Conservation (phyloP, 1,139 yeast genomes). For the Kodamaea ohmeri region DNA sequence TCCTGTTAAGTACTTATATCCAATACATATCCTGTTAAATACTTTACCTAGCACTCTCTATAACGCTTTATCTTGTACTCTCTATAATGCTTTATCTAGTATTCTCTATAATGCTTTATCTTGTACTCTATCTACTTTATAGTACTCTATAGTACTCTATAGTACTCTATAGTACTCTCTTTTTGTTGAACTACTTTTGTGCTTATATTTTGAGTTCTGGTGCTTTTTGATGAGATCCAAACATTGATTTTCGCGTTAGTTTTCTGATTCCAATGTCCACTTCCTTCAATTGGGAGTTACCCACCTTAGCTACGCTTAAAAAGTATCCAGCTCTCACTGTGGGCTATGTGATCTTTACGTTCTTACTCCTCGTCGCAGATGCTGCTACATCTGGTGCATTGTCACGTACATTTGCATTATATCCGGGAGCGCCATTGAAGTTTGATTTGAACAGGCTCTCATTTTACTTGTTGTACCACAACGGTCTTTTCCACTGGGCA, state of each 20-base stretch:
- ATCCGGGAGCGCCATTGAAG: slow-evolving; percentile 55
- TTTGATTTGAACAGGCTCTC: slow-evolving; percentile 65
- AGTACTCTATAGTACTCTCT: too few relatives aligned
- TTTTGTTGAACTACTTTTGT: too few relatives aligned
- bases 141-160: too few relatives aligned
- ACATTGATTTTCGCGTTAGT: background rate
- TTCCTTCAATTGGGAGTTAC: slow-evolving; percentile 6
- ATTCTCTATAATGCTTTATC: too few relatives aligned
- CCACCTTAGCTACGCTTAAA: slow-evolving; percentile 9
- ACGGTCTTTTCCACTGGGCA: slow-evolving; percentile 57
- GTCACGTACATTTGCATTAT: slow-evolving; percentile 34
- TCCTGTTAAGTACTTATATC: too few relatives aligned
- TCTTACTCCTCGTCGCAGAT: slow-evolving; percentile 35
- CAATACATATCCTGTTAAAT: too few relatives aligned
- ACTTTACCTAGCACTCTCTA: too few relatives aligned
- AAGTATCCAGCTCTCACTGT: slow-evolving; percentile 60
- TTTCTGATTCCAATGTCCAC: background rate
- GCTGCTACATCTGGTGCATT: slow-evolving; percentile 2
- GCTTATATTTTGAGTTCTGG: too few relatives aligned
- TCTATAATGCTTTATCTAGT: too few relatives aligned
- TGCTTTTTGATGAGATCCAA: too few relatives aligned
- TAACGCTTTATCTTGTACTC: too few relatives aligned
- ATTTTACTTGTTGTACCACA: slow-evolving; percentile 73
- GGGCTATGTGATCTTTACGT: slow-evolving; percentile 60
- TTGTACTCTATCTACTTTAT: too few relatives aligned